Conservation (phyloP, 805 yeast genomes). For the Yueomyces sinensis region DNA sequence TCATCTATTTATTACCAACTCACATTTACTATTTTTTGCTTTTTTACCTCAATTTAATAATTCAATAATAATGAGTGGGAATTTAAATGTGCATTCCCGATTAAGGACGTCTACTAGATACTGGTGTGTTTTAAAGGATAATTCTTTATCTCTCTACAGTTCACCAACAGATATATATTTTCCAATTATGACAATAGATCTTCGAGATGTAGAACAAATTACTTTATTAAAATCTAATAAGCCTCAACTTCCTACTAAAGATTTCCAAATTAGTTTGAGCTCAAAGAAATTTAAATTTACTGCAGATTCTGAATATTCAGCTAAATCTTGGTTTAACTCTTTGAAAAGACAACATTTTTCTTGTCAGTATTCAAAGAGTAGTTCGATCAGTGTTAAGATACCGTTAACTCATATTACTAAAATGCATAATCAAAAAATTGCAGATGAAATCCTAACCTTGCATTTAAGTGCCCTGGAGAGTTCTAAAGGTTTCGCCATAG, state of each 20-base stretch:
- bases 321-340: conserved; percentile 67
- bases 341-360: conserved; percentile 70
- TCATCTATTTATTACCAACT: conserved; percentile 57
- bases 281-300: conserved; percentile 47
- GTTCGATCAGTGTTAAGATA: conserved; percentile 62
- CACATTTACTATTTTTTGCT: conserved; percentile 62
- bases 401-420: conserved; percentile 60
- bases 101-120: conserved; percentile 29
- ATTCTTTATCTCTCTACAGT: conserved; percentile 53
- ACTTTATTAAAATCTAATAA: conserved; percentile 27
- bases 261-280: conserved; percentile 49
- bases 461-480: conserved; percentile 50
- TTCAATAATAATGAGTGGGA: conserved; percentile 33
- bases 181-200: conserved; percentile 64
- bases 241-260: conserved; percentile 16
- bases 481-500: conserved; percentile 39
- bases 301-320: conserved; percentile 61
- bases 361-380: conserved; percentile 46
- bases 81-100: conserved; percentile 30
- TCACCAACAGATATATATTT: conserved; percentile 74
- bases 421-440: conserved; percentile 40
- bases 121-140: conserved; percentile 71
- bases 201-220: conserved; percentile 48
- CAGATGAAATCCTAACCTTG: conserved; percentile 44
- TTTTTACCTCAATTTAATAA: conserved; percentile 49